Conservation (phyloP, 176 grass and related monocot species). For the Musa acuminata region DNA sequence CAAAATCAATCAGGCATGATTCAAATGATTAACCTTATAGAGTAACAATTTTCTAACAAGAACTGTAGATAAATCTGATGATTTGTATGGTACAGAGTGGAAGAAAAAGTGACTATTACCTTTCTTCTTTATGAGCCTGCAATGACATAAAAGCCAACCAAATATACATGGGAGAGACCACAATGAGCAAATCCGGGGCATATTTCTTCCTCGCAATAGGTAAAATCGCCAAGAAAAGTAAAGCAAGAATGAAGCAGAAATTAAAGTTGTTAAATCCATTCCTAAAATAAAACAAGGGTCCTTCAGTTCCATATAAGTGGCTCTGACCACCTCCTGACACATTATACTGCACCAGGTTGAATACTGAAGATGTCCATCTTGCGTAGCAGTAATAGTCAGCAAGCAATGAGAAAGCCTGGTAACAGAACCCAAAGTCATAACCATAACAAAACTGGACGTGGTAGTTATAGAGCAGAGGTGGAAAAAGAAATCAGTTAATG, state of each 20-base stretch:
- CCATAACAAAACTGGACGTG: neutral
- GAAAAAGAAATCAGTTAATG: neutral
- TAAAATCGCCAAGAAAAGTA: slow-evolving; percentile 55
- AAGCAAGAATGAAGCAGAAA: slow-evolving; percentile 71
- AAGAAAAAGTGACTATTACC: slow-evolving; percentile 22
- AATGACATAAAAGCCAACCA: slow-evolving; percentile 96
- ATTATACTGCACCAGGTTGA: slow-evolving; percentile 95
- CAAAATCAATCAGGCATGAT: neutral
- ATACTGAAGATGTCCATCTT: slow-evolving; percentile 72
- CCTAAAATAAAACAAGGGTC: slow-evolving; percentile 60
- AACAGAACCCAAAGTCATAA: neutral
- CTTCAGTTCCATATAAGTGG: slow-evolving; percentile 89
- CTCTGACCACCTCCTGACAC: slow-evolving; percentile 84
- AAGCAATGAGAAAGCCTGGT: slow-evolving; percentile 59
- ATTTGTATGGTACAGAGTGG: neutral
- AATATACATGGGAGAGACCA: slow-evolving; percentile 82
- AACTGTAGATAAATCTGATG: neutral
- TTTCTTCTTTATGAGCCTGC: slow-evolving; percentile 98
- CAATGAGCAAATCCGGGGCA: slow-evolving; percentile 63
- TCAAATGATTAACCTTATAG: neutral
- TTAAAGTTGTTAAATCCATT: slow-evolving; percentile 99
- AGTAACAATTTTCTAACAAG: neutral
- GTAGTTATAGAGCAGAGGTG: neutral
- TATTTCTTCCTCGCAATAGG: slow-evolving; percentile 71
- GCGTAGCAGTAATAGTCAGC: slow-evolving; percentile 72